phyloP scores from a whole-genome alignment of 805 yeast species.

The Sugiyamaella smithiae region DNA sequence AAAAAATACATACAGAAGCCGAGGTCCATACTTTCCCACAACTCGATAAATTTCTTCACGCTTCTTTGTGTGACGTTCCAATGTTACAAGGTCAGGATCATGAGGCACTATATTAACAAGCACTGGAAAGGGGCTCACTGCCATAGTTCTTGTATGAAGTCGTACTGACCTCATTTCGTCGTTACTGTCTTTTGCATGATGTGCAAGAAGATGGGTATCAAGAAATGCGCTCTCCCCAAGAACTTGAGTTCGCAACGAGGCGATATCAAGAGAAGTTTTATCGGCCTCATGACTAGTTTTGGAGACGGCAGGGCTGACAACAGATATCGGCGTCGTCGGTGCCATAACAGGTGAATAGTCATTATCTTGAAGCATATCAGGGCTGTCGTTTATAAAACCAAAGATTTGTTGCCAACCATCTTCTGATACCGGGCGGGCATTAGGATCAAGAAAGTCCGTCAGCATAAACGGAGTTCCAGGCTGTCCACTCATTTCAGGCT shows the following conservation, averaged over 20 bases:
- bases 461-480: not conserved
- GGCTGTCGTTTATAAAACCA: not conserved
- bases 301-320: not conserved
- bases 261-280: not conserved
- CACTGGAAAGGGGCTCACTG: not conserved
- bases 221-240: not conserved
- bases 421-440: not conserved
- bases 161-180: not conserved
- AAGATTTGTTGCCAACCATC: not conserved
- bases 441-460: not conserved
- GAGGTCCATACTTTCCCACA: not conserved
- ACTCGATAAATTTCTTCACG: not conserved
- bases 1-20: not conserved
- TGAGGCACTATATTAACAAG: not conserved
- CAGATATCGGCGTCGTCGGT: not conserved
- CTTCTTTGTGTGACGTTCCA: not conserved
- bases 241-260: not conserved
- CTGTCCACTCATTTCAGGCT: too few relatives aligned
- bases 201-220: not conserved
- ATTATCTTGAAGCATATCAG: not conserved
- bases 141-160: not conserved
- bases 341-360: not conserved
- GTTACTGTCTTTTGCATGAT: not conserved
- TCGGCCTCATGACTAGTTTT: not conserved
- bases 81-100: not conserved